Conservation (phyloP, 352 stramenopile species). For the Globisporangium acanthophoron region DNA sequence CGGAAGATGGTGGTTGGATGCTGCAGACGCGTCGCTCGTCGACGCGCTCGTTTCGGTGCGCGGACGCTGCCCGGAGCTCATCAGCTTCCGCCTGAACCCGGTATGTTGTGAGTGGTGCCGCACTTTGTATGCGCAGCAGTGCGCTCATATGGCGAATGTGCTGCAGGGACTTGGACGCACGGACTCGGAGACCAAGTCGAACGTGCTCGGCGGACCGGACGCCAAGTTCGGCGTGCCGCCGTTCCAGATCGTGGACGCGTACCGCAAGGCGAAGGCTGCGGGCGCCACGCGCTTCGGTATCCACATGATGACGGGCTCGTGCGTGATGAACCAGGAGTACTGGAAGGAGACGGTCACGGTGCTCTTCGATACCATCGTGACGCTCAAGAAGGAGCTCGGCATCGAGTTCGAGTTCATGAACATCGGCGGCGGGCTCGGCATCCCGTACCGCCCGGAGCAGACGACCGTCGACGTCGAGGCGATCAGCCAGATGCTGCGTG, state of each 20-base stretch:
- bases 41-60: constrained; percentile 67
- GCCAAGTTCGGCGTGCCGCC: constrained; percentile 87
- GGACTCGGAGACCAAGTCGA: constrained; percentile 87
- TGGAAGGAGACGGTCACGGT: constrained; percentile 86
- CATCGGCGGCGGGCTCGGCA: constrained; percentile 84
- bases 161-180: constrained; percentile 67
- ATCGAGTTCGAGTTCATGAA: constrained; percentile 92
- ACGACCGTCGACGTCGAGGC: constrained; percentile 54
- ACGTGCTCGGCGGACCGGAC: constrained; percentile 82
- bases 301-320: constrained; percentile 91
- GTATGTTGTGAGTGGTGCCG: constrained; percentile 3
- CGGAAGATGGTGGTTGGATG: not conserved
- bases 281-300: constrained; percentile 86
- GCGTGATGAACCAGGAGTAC: constrained; percentile 87
- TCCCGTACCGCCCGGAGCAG: constrained; percentile 82
- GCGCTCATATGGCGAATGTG: not conserved
- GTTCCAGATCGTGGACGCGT: constrained; percentile 87
- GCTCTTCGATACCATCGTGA: constrained; percentile 78
- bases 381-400: constrained; percentile 68
- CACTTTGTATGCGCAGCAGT: not conserved
- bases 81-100: constrained; percentile 87
- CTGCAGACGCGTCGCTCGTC: constrained; percentile 67
- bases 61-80: constrained; percentile 73
- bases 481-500: constrained; percentile 70
- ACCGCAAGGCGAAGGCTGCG: constrained; percentile 70